Evolutionary conservation across 352 stramenopile species (phyloP).

Genomic region (Pythium utonaiense): DNA sequence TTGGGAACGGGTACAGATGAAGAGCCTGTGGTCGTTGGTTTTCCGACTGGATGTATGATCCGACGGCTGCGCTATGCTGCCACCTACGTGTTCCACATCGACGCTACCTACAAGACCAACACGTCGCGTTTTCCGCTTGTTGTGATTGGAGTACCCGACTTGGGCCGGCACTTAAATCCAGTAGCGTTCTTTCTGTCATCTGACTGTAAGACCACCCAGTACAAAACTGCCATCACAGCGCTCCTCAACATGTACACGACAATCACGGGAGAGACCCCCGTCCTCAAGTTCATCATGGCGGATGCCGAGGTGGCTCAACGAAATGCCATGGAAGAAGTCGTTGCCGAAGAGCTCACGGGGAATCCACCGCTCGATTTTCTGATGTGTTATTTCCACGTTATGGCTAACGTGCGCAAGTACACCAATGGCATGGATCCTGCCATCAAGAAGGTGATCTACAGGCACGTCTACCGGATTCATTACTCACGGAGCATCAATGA

Average conservation of each 20-base stretch:
- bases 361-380: background rate
- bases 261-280: background rate
- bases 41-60: background rate
- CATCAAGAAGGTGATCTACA: too few relatives aligned
- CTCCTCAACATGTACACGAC: background rate
- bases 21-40: background rate
- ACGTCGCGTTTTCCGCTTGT: background rate
- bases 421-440: too few relatives aligned
- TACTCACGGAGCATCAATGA: too few relatives aligned
- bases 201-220: background rate
- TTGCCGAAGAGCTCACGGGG: background rate
- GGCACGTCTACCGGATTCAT: too few relatives aligned
- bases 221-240: background rate
- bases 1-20: background rate
- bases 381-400: conserved; percentile 10
- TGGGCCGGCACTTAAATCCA: background rate
- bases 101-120: background rate
- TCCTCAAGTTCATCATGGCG: background rate
- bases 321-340: background rate
- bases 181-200: background rate
- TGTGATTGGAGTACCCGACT: background rate
- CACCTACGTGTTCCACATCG: background rate
- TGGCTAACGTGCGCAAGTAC: too few relatives aligned
- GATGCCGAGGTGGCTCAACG: background rate
- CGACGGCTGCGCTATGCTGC: background rate